phyloP scores from a whole-genome alignment of 441 rosid species.

The Corymbia calophylla region DNA sequence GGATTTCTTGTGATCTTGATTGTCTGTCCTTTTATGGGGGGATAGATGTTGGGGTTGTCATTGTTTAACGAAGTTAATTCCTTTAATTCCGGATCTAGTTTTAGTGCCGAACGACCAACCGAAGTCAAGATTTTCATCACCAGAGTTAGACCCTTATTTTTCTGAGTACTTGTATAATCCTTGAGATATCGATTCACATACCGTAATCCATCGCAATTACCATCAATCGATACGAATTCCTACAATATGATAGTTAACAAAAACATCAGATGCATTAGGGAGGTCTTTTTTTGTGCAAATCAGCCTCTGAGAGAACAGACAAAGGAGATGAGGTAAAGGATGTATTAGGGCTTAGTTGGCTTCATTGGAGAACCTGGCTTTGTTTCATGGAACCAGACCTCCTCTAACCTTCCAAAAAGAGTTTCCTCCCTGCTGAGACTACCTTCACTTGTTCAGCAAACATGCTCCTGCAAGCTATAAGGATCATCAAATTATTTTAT shows the following conservation, averaged over 20 bases:
- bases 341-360: not conserved
- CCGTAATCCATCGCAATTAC: not conserved
- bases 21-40: not conserved
- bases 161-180: not conserved
- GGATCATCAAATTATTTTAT: too few species aligned
- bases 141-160: not conserved
- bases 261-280: not conserved
- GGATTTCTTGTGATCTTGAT: not conserved
- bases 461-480: too few species aligned
- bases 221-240: not conserved
- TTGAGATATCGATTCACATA: not conserved
- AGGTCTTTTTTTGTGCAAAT: not conserved
- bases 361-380: too few species aligned
- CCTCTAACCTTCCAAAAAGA: too few species aligned
- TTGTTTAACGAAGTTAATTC: not conserved
- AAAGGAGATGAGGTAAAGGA: not conserved
- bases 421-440: too few species aligned
- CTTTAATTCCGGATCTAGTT: not conserved
- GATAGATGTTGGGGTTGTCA: not conserved
- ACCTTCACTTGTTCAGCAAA: too few species aligned
- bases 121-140: not conserved
- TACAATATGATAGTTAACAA: not conserved
- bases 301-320: not conserved
- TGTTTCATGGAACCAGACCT: too few species aligned
- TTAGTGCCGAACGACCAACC: not conserved